These are phyloP conservation scores for Phylloporus sp. DNA, from an alignment of 1,284 basidiomycete genomes.

Conservation along the genomic window DNA sequence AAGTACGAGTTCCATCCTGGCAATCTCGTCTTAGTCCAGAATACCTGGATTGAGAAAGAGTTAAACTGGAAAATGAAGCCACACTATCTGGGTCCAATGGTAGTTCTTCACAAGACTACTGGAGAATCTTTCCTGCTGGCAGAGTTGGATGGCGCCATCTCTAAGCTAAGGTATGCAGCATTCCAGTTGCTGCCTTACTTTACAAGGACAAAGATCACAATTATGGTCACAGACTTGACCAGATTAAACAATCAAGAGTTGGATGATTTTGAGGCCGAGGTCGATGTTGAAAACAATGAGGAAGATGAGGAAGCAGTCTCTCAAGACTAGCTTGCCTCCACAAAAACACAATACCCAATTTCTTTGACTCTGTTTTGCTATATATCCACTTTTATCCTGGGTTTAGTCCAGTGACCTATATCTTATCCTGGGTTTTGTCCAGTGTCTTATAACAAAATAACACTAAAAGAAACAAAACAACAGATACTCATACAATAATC, in stretches of 20 bases:
- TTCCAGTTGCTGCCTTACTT: not conserved
- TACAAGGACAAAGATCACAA: not conserved
- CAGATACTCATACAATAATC: too few relatives aligned
- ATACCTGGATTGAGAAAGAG: not conserved
- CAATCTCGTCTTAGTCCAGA: not conserved
- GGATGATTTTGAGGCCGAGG: too few relatives aligned
- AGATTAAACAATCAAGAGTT: not conserved
- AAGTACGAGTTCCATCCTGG: not conserved
- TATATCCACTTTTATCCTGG: not conserved
- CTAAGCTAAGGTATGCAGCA: not conserved
- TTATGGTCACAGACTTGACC: not conserved
- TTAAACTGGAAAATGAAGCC: not conserved
- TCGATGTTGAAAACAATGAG: not conserved
- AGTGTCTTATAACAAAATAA: too few relatives aligned
- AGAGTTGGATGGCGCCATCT: not conserved
- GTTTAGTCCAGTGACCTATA: not conserved
- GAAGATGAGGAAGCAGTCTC: not conserved
- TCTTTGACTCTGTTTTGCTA: not conserved
- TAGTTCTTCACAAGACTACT: not conserved
- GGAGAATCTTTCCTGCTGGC: not conserved
- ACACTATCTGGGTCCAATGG: not conserved
- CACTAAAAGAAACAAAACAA: too few relatives aligned
- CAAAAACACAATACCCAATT: not conserved
- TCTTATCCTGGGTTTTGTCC: not conserved
- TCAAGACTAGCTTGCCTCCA: not conserved